Evolutionary conservation across 371 early-diverging fungal genomes (phyloP), one percentile per base, ranked within the genome.

Genomic region (Lichtheimia corymbifera): DNA sequence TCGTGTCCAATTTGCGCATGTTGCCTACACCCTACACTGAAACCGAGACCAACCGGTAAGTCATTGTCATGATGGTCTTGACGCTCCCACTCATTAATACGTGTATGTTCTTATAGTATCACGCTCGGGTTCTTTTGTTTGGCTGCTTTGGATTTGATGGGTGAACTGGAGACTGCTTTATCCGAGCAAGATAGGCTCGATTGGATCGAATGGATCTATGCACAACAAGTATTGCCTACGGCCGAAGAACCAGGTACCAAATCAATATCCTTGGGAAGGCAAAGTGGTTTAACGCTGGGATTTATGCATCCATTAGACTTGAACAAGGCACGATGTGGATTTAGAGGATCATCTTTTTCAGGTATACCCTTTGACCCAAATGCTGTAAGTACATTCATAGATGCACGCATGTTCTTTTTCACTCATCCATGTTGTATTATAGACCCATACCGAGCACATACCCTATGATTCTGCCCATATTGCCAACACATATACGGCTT

Each of bases 121-220:
- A 93, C 94, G 4, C 67, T 96, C 20, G 90, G 82, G 22, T 93
- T 86, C 72, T 95, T 96, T 71, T 83, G 88, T 52, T 68, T 98
- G 11, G 80, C 83, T 12, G 92, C 90, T 2, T 75, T 98, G 53
- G 93, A 93, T 40, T 74, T 96, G 11, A 76, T 96, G 22, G 87
- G 88, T 5, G 82, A 71, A 22, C 69, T 93, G 7, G 91, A 91
- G 5, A 67, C 67, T 2, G 61, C 54, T 6, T 55, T 92, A 12
- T 58, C 81, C 0, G 74, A 71, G 12, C 75, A 82, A 54, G 72
- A 89, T 63, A 83, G 83, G 55, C 50, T 67, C 4, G 84, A 75
- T n/a, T 91, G 91, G 87, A 87, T 97, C 43, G 95, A 97, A 22
- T 98, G 98, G 98, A 89, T 97, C 41, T 98, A 98, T 79, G 90